These are phyloP conservation scores for Vigna trinervia DNA, from an alignment of 306 rosid species.

Conservation along the genomic window DNA sequence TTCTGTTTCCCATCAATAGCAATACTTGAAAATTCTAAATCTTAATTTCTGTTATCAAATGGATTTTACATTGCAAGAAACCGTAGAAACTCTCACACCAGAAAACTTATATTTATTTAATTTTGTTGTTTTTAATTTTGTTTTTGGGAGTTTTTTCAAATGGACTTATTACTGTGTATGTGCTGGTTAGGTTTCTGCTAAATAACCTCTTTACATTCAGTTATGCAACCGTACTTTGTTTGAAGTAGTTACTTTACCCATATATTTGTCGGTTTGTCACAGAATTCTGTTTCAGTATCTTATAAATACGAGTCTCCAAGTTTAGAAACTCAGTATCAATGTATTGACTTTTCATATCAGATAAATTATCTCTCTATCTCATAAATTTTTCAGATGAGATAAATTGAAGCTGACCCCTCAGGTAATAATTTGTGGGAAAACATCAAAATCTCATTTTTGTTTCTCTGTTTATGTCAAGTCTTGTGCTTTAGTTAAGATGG, in stretches of 20 bases:
- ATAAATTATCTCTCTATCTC: background rate
- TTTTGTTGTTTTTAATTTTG: no score
- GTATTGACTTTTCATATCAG: background rate
- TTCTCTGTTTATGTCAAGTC: background rate
- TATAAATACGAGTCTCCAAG: no score
- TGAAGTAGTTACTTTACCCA: background rate
- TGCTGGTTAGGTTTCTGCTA: background rate
- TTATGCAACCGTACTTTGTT: background rate
- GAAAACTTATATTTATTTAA: no score
- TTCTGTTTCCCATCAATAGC: no score
- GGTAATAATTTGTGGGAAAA: constrained; percentile 51
- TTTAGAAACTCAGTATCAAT: background rate
- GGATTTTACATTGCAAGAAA: no score
- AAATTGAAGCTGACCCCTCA: constrained; percentile 34
- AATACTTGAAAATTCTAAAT: no score
- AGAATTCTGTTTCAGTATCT: background rate
- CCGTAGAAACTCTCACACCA: no score
- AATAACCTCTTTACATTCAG: background rate
- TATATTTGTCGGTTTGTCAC: background rate
- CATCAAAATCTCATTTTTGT: constrained; percentile 44
- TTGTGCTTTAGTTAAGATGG: constrained; percentile 15
- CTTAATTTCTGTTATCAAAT: no score
- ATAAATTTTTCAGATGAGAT: no score
- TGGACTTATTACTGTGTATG: background rate
- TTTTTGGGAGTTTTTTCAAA: no score